These are phyloP conservation scores for Anaeramoeba flamelloides DNA, from an alignment of 78 protist species.

Conservation along the genomic window DNA sequence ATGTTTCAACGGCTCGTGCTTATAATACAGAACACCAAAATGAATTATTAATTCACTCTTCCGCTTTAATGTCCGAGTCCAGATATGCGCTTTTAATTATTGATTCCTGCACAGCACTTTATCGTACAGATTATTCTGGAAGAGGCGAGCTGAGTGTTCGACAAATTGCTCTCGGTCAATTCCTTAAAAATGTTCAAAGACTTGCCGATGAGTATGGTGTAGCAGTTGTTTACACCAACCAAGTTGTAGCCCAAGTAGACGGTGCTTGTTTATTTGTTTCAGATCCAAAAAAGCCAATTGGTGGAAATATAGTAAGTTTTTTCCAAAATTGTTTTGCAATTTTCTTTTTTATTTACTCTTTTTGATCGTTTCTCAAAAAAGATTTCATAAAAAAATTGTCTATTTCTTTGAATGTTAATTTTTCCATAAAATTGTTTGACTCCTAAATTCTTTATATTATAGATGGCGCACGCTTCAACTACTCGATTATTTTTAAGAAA, in stretches of 20 bases:
- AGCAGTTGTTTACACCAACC: conserved; percentile 94
- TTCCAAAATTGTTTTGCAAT: no score
- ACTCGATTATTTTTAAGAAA: conserved; percentile 44
- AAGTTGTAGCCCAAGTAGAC: conserved; percentile 89
- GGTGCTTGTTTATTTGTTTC: conserved; percentile 44
- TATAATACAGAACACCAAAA: conserved; percentile 91
- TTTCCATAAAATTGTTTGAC: no score
- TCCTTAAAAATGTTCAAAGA: conserved; percentile 68
- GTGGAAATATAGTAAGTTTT: no score
- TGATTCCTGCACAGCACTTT: conserved; percentile 89
- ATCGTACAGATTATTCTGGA: conserved; percentile 67
- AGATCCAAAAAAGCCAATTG: conserved; percentile 20
- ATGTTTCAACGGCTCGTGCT: conserved; percentile 90
- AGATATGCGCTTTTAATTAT: conserved; percentile 74
- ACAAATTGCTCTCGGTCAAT: conserved; percentile 85
- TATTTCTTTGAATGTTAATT: no score
- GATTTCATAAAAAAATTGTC: no score
- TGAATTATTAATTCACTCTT: conserved; percentile 42
- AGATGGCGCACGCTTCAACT: conserved; percentile 98
- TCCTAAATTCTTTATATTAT: no score
- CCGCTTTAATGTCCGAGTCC: no score
- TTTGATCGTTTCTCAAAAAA: no score
- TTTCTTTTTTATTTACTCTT: no score
- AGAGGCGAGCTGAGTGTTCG: conserved; percentile 90
- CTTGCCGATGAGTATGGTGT: conserved; percentile 91